Evolutionary conservation across 805 yeast species (phyloP).

Genomic region (Ogataea nakhonphanomensis): DNA sequence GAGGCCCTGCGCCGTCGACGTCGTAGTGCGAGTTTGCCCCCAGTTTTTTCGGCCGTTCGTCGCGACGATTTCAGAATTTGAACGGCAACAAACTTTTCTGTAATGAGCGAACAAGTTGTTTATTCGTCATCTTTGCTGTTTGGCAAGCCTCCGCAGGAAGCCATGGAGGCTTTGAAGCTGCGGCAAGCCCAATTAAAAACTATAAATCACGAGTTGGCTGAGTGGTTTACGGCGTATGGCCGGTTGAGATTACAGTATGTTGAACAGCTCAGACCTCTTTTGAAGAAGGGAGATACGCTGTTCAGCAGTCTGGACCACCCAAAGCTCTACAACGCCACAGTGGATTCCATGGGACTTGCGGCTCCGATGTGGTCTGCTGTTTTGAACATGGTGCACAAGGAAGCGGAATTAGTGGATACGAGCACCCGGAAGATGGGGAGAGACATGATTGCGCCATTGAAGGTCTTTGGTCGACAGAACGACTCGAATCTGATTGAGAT

Average conservation of each 20-base stretch:
- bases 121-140: constrained; percentile 35
- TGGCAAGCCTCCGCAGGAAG: constrained; percentile 51
- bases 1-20: too few relatives aligned
- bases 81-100: constrained; percentile 13
- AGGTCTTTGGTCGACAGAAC: constrained; percentile 50
- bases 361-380: constrained; percentile 43
- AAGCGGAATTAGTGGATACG: constrained; percentile 41
- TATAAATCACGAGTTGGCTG: constrained; percentile 58
- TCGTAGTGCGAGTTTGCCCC: too few relatives aligned
- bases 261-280: constrained; percentile 41
- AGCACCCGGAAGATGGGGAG: constrained; percentile 50
- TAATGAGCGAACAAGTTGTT: constrained; percentile 17
- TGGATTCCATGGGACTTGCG: constrained; percentile 45
- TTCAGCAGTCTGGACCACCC: constrained; percentile 36
- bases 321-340: constrained; percentile 44
- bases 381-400: constrained; percentile 40
- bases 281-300: constrained; percentile 34
- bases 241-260: constrained; percentile 46
- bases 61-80: constrained; percentile 10
- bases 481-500: constrained; percentile 41
- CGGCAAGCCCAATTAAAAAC: constrained; percentile 53
- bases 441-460: constrained; percentile 55
- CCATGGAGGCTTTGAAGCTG: constrained; percentile 56
- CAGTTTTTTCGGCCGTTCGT: constrained; percentile 1
- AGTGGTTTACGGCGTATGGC: constrained; percentile 54